Conservation (phyloP, 805 yeast genomes). For the Ogataea siamensis region DNA sequence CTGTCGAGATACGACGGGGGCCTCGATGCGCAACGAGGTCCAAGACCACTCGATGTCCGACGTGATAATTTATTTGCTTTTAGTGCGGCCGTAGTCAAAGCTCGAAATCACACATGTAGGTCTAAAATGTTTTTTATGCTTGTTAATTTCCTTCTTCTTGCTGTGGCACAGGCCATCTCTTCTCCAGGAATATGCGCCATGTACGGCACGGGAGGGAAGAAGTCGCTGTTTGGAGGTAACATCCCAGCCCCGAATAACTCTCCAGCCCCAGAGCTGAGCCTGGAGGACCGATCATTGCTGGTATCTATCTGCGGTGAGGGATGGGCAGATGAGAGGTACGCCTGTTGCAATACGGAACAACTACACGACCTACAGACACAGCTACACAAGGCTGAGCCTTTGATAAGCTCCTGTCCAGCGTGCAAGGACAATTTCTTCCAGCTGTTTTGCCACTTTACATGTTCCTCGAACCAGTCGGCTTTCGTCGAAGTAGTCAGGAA, state of each 20-base stretch:
- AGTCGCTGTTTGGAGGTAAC: conserved; percentile 70
- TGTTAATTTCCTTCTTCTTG: conserved; percentile 8
- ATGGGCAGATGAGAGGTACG: conserved; percentile 47
- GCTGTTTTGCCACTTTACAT: conserved; percentile 83
- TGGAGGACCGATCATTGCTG: conserved; percentile 44
- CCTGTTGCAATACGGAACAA: conserved; percentile 76
- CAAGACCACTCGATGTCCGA: too few relatives aligned
- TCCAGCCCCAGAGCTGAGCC: conserved; percentile 46
- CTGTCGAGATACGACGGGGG: too few relatives aligned
- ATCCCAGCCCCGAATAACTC: conserved; percentile 73
- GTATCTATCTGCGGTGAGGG: conserved; percentile 69
- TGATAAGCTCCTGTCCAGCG: conserved; percentile 91
- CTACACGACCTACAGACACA: conserved; percentile 52
- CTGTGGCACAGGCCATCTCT: conserved; percentile 27
- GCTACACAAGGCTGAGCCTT: conserved; percentile 70
- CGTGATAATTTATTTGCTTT: too few relatives aligned
- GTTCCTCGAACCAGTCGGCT: conserved; percentile 78
- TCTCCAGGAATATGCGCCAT: conserved; percentile 50
- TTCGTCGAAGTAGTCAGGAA: conserved; percentile 68
- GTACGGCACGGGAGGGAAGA: conserved; percentile 71
- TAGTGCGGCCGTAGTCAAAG: too few relatives aligned
- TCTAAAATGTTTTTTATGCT: conserved; percentile 6
- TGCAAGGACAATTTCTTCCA: conserved; percentile 82
- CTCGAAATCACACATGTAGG: not conserved
- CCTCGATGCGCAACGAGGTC: too few relatives aligned